Evolutionary conservation across 345 rosid species (phyloP).

Genomic region (Hevea brasiliensis): DNA sequence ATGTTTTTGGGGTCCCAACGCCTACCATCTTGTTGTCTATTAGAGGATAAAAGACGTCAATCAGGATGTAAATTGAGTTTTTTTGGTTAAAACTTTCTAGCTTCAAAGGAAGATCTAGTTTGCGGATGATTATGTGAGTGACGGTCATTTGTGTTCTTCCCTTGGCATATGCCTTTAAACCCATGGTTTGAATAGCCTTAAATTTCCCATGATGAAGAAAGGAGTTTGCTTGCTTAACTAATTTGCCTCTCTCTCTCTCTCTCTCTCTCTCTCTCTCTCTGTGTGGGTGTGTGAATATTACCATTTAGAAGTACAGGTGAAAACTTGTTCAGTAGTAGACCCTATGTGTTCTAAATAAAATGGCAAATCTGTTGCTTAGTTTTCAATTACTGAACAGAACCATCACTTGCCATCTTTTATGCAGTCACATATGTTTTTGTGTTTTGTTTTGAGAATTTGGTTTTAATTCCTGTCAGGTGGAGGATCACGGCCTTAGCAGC

Average conservation of each 20-base stretch:
- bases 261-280: not conserved
- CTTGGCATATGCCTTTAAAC: not conserved
- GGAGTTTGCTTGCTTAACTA: not conserved
- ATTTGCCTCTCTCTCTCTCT: not conserved
- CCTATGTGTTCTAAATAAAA: not conserved
- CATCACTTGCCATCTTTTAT: not conserved
- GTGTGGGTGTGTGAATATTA: not conserved
- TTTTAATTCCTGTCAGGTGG: slow-evolving; percentile 53
- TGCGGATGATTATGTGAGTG: not conserved
- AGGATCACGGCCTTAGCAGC: slow-evolving; percentile 77
- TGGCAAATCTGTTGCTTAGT: not conserved
- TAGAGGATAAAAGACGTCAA: not conserved
- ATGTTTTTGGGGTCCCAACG: not conserved
- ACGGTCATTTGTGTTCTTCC: not conserved
- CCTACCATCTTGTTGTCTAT: not conserved
- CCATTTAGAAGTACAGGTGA: not conserved
- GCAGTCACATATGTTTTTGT: not conserved
- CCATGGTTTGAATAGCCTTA: not conserved
- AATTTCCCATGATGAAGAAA: not conserved
- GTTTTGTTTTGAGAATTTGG: slow-evolving; percentile 15
- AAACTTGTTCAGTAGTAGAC: not conserved
- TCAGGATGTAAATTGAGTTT: not conserved
- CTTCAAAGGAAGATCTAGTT: not conserved
- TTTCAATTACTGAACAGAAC: not conserved
- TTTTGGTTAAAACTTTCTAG: not conserved